Conservation (phyloP, 192 early-diverging fungal species). For the Coemansia reversa region DNA sequence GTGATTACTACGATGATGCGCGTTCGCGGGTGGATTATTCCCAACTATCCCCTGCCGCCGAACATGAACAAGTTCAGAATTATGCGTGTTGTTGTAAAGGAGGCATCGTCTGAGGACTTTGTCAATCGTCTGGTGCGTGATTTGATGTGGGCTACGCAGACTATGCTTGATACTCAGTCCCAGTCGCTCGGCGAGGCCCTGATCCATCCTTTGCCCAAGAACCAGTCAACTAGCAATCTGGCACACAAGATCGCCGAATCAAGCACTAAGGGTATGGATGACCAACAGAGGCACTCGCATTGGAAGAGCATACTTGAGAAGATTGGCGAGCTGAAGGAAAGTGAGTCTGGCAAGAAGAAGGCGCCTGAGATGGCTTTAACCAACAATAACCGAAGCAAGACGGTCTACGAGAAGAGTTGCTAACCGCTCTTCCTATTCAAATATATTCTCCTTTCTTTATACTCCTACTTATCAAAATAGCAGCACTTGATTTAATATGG, state of each 20-base stretch:
- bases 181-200: slow-evolving; percentile 42
- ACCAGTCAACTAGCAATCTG: slow-evolving; percentile 30
- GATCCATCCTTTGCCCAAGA: slow-evolving; percentile 25
- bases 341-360: not conserved
- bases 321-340: slow-evolving; percentile 33
- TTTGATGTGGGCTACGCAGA: slow-evolving; percentile 57
- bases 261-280: slow-evolving; percentile 9
- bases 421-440: not conserved
- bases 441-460: not conserved
- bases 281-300: slow-evolving; percentile 25
- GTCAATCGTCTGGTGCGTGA: slow-evolving; percentile 55
- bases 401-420: slow-evolving; percentile 39
- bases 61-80: slow-evolving; percentile 52
- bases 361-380: slow-evolving; percentile 10
- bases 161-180: slow-evolving; percentile 41
- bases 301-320: slow-evolving; percentile 28
- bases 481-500: not conserved
- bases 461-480: not conserved
- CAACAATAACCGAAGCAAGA: slow-evolving; percentile 20
- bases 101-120: slow-evolving; percentile 57
- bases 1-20: slow-evolving; percentile 60
- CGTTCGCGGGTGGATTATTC: slow-evolving; percentile 74
- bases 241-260: slow-evolving; percentile 24
- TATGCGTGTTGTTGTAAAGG: slow-evolving; percentile 68
- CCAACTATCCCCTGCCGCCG: slow-evolving; percentile 71